phyloP scores from a whole-genome alignment of 2,329 filamentous ascomycete species.

The Sporothrix mexicana region DNA sequence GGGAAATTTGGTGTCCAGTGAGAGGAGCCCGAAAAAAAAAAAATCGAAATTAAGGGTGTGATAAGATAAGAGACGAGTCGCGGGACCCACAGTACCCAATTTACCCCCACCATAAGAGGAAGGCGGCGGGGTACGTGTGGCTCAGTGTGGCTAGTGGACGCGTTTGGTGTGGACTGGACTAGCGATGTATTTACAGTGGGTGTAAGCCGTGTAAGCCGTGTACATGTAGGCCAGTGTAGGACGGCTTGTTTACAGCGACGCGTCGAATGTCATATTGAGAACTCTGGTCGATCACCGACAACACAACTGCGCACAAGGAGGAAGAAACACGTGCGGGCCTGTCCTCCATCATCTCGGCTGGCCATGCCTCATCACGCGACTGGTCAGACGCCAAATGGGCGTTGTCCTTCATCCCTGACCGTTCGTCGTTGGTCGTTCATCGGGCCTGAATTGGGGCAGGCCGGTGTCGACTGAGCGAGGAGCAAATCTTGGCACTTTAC shows the following conservation, averaged over 20 bases:
- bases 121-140: conserved; percentile 25
- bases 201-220: neutral
- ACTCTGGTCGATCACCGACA: too few species aligned
- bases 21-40: conserved; percentile 6
- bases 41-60: conserved; percentile 21
- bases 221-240: neutral
- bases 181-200: too few species aligned
- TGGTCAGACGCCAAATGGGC: neutral
- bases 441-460: conserved; percentile 10
- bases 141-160: neutral
- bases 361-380: neutral
- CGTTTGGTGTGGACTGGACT: too few species aligned
- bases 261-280: neutral
- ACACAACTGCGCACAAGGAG: too few species aligned
- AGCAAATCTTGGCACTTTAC: neutral
- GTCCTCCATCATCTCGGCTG: conserved; percentile 9
- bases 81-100: neutral
- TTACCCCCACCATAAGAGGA: neutral
- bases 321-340: neutral
- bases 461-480: neutral
- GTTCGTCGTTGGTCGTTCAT: neutral
- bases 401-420: neutral
- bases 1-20: neutral
- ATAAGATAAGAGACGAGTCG: conserved; percentile 24
- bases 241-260: neutral